phyloP scores from a whole-genome alignment of 2,329 filamentous ascomycete genomes.

The Trichoderma semiorbis region DNA sequence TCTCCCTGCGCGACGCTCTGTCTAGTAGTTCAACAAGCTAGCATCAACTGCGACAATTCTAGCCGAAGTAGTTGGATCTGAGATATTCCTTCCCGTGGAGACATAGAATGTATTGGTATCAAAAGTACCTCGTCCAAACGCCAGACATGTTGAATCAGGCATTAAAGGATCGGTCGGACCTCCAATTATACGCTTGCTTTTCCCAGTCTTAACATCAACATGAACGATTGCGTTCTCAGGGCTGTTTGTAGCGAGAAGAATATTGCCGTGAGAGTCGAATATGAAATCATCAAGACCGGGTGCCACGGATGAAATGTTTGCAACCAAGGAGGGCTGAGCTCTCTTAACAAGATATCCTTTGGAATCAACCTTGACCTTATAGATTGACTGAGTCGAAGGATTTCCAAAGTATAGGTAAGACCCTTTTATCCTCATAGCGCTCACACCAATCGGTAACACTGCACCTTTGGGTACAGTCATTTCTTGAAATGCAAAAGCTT shows the following conservation, averaged over 20 bases:
- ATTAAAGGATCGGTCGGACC: neutral
- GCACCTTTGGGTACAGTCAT: neutral
- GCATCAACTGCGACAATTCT: neutral
- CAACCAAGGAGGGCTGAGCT: neutral
- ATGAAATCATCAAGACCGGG: neutral
- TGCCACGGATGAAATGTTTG: neutral
- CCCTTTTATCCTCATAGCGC: neutral
- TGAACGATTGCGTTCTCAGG: neutral
- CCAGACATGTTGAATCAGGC: neutral
- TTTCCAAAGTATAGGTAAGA: neutral
- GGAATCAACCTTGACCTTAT: neutral
- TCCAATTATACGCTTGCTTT: neutral
- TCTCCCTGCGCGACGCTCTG: rapidly evolving
- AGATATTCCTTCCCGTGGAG: neutral
- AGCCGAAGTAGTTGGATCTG: neutral
- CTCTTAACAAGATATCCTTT: neutral
- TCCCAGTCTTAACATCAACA: neutral
- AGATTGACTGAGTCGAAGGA: neutral
- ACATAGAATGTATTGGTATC: neutral
- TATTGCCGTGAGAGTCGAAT: neutral
- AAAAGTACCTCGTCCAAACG: neutral
- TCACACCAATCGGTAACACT: neutral
- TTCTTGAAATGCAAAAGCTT: neutral
- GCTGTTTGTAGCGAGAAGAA: neutral
- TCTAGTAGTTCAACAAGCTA: neutral